Percentiles rank a stretch among this genome's conserved stretches.
Evolutionary conservation across 1,139 yeast species (phyloP).

Genomic region (Debaryomycetaceae sp.): DNA sequence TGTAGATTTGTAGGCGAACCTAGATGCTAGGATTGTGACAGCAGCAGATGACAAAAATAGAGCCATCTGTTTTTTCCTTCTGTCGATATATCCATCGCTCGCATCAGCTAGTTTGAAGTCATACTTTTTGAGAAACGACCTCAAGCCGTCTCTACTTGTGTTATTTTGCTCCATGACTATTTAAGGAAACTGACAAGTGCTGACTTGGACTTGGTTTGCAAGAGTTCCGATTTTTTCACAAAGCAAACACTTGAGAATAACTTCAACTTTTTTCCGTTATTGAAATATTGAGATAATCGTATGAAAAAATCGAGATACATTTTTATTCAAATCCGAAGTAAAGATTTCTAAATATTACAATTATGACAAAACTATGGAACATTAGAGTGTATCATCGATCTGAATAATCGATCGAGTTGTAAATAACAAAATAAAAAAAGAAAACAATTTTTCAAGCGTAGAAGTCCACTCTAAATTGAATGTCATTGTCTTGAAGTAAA

Average conservation of each 20-base stretch:
- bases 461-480: background rate
- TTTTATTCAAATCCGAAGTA: background rate
- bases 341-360: background rate
- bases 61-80: slow-evolving; percentile 72
- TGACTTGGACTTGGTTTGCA: no score
- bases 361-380: background rate
- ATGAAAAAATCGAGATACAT: background rate
- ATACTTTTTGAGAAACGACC: slow-evolving; percentile 7
- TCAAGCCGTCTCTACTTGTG: background rate
- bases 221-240: no score
- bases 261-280: no score
- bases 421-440: background rate
- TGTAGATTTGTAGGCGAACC: slow-evolving; percentile 74
- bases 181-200: no score
- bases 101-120: slow-evolving; percentile 39
- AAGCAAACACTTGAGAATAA: no score
- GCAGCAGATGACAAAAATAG: slow-evolving; percentile 72
- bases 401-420: background rate
- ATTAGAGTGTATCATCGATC: background rate
- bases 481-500: background rate
- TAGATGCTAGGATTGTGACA: slow-evolving; percentile 65
- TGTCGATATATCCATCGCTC: slow-evolving; percentile 41
- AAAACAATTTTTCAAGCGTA: background rate
- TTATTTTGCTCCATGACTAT: background rate
- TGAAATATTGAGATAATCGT: no score